Base-by-base conservation (phyloP, 495 filamentous ascomycete genomes). In the Sporormia fimetaria region DNA sequence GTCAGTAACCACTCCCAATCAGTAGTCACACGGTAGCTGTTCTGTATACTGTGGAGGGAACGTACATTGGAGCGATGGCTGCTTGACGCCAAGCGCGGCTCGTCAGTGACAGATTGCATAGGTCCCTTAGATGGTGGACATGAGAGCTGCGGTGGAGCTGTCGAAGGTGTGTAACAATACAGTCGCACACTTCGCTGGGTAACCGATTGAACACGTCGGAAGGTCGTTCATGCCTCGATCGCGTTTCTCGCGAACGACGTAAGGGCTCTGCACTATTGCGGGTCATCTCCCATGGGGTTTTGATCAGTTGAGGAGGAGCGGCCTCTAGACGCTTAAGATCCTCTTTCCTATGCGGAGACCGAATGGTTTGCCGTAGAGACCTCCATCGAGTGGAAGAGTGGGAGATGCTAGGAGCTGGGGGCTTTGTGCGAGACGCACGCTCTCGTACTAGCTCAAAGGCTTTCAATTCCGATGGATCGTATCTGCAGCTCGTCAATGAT, bases 71-170 rank as follows among this genome's bases (percentile, higher is more conserved):
- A 38, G 65, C 66, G 43, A 74, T 67, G 14, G 79, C 80, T 12
- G 73, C 75, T 54, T 73, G 74, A 56, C 81, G 66, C 68, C 81
- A 80, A 25, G 75, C 71, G 34, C 74, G 71, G 41, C 71, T 76
- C 21, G 74, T 80, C 39, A 85, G 51, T 25, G 76, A 73, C 21
- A 86, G 66, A 35, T 72, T 68, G 50, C 74, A 75, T 18, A 87
- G 56, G 54, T 90, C 83, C 35, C 80, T 74, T 64, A 83, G 77
- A 87, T 46, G 80, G 82, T 39, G 75, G 68, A 53, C 85, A 90
- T 27, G 67, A 64, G 52, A 55, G 44, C 63, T 64, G 12, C 57
- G 33, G 44, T 80, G 73, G 27, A 74, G 37, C 5, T 50, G 43
- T 29, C 70, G 63, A 10, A 80, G 44, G 33, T 71, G 67, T 25